phyloP scores from a whole-genome alignment of 805 yeast species.

The Tetrapisispora nanseiensis region DNA sequence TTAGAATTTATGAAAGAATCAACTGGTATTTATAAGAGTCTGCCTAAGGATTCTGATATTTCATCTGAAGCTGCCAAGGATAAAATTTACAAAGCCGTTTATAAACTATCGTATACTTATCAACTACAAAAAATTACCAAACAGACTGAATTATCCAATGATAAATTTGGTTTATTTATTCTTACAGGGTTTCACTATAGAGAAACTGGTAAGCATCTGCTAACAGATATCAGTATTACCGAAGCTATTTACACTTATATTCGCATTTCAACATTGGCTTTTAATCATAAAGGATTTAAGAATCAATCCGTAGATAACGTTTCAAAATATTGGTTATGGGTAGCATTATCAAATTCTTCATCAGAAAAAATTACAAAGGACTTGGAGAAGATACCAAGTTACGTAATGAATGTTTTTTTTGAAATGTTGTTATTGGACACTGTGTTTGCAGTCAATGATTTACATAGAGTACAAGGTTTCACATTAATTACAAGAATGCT shows the following conservation, averaged over 20 bases:
- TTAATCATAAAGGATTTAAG: slow-evolving; percentile 18
- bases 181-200: slow-evolving; percentile 18
- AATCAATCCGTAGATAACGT: slow-evolving; percentile 23
- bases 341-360: slow-evolving; percentile 20
- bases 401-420: slow-evolving; percentile 31
- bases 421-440: slow-evolving; percentile 34
- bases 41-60: slow-evolving; percentile 24
- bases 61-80: slow-evolving; percentile 25
- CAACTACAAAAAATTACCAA: slow-evolving; percentile 24
- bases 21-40: slow-evolving; percentile 32
- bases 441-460: slow-evolving; percentile 31
- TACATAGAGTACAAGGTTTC: slow-evolving; percentile 37
- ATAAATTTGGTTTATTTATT: slow-evolving; percentile 29
- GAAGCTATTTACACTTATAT: slow-evolving; percentile 35
- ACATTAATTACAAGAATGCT: slow-evolving; percentile 58
- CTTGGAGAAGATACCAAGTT: slow-evolving; percentile 23
- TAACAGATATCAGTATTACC: slow-evolving; percentile 12
- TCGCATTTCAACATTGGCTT: slow-evolving; percentile 34
- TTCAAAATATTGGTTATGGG: slow-evolving; percentile 32
- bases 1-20: slow-evolving; percentile 31
- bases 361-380: slow-evolving; percentile 11
- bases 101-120: slow-evolving; percentile 31
- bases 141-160: slow-evolving; percentile 23
- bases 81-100: slow-evolving; percentile 29
- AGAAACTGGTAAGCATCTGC: slow-evolving; percentile 14